Conservation (phyloP, 139 green algal species). For the Picochlorum sp. region DNA sequence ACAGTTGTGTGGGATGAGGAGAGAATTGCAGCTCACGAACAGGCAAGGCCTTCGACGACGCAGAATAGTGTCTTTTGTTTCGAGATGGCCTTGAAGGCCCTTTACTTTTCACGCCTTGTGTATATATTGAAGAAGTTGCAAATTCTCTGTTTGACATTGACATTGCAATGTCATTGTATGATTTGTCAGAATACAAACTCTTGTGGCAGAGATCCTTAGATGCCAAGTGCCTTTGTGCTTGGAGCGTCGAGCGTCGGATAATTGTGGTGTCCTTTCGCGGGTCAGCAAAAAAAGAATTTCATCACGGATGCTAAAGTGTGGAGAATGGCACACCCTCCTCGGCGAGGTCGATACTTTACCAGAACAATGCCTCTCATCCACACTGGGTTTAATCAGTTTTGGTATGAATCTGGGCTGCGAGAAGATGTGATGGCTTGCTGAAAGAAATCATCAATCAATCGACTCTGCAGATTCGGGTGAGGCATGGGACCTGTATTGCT, state of each 20-base stretch:
- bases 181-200: background rate
- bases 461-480: background rate
- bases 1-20: too few relatives aligned
- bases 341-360: slow-evolving; percentile 14
- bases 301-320: background rate
- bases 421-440: slow-evolving; percentile 9
- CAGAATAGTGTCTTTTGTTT: slow-evolving; percentile 31
- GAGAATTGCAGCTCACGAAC: too few relatives aligned
- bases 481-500: background rate
- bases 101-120: slow-evolving; percentile 40
- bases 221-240: background rate
- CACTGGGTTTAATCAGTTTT: slow-evolving; percentile 9
- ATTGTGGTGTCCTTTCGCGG: background rate
- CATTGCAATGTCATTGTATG: background rate
- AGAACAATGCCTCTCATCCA: slow-evolving; percentile 21
- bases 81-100: slow-evolving; percentile 49
- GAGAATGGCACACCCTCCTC: slow-evolving; percentile 16
- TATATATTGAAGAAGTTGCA: slow-evolving; percentile 17
- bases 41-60: background rate
- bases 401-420: slow-evolving; percentile 3
- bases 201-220: background rate
- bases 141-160: background rate
- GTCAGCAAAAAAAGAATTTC: background rate
- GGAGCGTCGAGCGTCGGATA: background rate
- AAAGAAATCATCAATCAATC: slow-evolving; percentile 1